These are phyloP conservation scores for Fraxinus paxiana DNA, from an alignment of 305 asterid genomes.

Conservation along the genomic window DNA sequence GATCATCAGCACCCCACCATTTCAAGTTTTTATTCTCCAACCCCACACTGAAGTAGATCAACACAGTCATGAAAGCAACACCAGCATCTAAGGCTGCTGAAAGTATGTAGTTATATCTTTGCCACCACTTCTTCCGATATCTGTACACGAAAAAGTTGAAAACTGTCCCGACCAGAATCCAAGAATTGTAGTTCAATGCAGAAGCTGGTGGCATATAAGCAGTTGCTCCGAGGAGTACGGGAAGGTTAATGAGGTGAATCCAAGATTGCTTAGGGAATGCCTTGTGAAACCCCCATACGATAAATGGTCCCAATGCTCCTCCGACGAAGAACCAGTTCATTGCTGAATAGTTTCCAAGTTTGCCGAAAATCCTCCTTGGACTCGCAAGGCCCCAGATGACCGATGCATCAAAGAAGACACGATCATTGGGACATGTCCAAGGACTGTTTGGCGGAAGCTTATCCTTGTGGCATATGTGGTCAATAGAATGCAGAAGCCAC, in stretches of 20 bases:
- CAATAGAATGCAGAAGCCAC: conserved; percentile 56
- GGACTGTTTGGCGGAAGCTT: conserved; percentile 50
- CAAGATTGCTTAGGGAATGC: conserved; percentile 48
- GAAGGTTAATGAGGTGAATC: conserved; percentile 77
- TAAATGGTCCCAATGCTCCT: conserved; percentile 57
- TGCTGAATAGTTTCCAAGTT: conserved; percentile 52
- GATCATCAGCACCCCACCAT: conserved; percentile 71
- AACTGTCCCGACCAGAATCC: conserved; percentile 66
- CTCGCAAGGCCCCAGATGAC: conserved; percentile 87
- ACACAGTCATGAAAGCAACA: conserved; percentile 75
- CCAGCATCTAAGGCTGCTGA: conserved; percentile 81
- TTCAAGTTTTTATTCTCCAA: conserved; percentile 36
- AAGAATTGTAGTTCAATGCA: conserved; percentile 64
- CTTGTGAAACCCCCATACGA: conserved; percentile 56
- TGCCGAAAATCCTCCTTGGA: conserved; percentile 64
- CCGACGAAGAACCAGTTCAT: conserved; percentile 79
- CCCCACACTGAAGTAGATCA: conserved; percentile 57
- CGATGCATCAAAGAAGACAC: conserved; percentile 69
- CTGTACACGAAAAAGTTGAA: conserved; percentile 65
- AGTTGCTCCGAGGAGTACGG: conserved; percentile 79
- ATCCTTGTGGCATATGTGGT: conserved; percentile 54
- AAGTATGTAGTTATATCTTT: conserved; percentile 70
- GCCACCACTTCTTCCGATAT: conserved; percentile 79
- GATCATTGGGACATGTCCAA: conserved; percentile 74
- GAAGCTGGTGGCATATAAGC: conserved; percentile 69